Base-by-base conservation (phyloP, 257 asterid genomes). In the Solanum etuberosum region DNA sequence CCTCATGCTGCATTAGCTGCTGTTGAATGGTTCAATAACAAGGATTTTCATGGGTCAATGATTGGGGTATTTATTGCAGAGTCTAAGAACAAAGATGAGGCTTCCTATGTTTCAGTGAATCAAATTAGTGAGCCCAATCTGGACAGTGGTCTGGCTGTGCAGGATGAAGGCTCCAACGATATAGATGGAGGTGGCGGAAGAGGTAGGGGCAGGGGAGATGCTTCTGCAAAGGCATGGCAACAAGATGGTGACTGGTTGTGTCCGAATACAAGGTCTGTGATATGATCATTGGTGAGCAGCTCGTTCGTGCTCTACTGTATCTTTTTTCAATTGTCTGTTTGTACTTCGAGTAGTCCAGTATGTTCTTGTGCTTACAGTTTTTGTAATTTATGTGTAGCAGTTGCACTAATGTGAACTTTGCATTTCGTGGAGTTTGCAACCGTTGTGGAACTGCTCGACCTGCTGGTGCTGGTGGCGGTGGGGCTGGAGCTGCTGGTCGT, bases 191-290 rank as follows among this genome's bases (percentile, higher is more conserved):
- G 88, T 46, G 94, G 23, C 72, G 98, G 98, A 87, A 92, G 96
- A 86, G 99, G 99, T 91, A 90, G 95, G 86, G 99, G 99, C 23
- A 94, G 93, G 65, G 99, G 95, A 29, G 99, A 94, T 92, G 92
- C 91, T 85, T 87, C 91, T 7, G 98, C 93, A 61, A 95, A 96
- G 90, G 85, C 98, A 63, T 97, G 98, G 99, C 98, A 97, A 87
- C 98, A 97, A 90, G 99, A 97, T 20, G 99, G 99, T 82, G 99
- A 97, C 90, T 97, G 99, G 99, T 57, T 86, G 91, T 97, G 99
- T 91, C 90, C 98, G 43, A 97, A 97, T 96, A 94, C 99, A 97
- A 97, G 99, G 99, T 97, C 98, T 96, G 99, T 97, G 97, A 93
- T 95, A 95, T 90, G 96, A 95, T 90, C 81, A 96, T 97, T 92